A percentile compares a stretch with the other conserved stretches of the same genome.
Evolutionary conservation across 441 rosid species (phyloP).

Genomic region (Sinapis alba): DNA sequence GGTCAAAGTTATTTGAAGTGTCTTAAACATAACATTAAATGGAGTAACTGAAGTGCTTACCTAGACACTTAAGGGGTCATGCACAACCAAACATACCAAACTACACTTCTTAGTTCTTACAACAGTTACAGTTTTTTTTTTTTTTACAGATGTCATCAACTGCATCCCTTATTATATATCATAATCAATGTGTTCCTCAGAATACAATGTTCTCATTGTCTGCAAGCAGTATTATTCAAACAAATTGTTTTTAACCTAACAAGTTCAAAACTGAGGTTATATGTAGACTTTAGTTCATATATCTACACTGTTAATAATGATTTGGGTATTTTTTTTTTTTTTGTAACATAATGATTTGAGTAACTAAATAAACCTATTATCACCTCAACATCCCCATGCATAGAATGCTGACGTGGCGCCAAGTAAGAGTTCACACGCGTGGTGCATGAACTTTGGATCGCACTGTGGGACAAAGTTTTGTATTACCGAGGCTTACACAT

Average conservation of each 20-base stretch:
- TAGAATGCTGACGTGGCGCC: constrained; percentile 32
- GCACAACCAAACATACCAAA: too few relatives aligned
- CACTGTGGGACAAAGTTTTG: constrained; percentile 37
- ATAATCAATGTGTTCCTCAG: too few relatives aligned
- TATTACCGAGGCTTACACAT: constrained; percentile 37
- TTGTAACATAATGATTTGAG: too few relatives aligned
- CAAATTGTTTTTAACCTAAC: not conserved
- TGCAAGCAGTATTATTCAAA: not conserved
- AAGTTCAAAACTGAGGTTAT: not conserved
- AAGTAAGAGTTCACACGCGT: constrained; percentile 37
- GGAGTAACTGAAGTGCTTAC: too few relatives aligned
- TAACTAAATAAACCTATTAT: too few relatives aligned
- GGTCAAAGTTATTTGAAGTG: not conserved
- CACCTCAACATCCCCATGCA: constrained; percentile 29
- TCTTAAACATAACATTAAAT: not conserved
- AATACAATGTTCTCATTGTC: too few relatives aligned
- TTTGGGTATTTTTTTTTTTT: too few relatives aligned
- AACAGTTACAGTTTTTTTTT: too few relatives aligned
- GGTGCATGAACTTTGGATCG: constrained; percentile 32
- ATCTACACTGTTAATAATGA: not conserved
- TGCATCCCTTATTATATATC: too few relatives aligned
- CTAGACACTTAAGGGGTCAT: too few relatives aligned
- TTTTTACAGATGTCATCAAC: too few relatives aligned
- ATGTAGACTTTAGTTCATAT: not conserved
- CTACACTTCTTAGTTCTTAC: too few relatives aligned